phyloP scores from a whole-genome alignment of 208 protist genomes.

The Crithidia sp. region DNA sequence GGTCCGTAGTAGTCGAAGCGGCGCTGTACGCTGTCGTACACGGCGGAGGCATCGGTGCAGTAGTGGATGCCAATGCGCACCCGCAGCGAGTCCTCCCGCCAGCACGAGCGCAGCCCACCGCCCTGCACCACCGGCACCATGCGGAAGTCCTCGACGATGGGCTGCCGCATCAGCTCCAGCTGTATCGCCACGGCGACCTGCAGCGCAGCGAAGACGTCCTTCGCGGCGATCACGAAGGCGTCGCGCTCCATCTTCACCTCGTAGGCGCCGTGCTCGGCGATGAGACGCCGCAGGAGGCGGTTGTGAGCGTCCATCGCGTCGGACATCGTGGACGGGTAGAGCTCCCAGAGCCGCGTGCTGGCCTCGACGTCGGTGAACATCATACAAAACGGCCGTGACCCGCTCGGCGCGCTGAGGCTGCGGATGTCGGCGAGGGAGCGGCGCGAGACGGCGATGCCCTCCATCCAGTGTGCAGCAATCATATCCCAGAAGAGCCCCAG shows the following conservation, averaged over 20 bases:
- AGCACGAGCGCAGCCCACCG: slow-evolving; percentile 26
- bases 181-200: slow-evolving; percentile 13
- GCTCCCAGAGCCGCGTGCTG: slow-evolving; percentile 60
- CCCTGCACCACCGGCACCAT: slow-evolving; percentile 44
- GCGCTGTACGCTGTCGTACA: slow-evolving; percentile 47
- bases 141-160: slow-evolving; percentile 9
- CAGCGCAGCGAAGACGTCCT: background rate
- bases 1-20: slow-evolving; percentile 83
- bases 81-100: slow-evolving; percentile 34
- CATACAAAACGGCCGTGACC: slow-evolving; percentile 26
- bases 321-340: slow-evolving; percentile 43
- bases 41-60: slow-evolving; percentile 39
- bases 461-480: slow-evolving; percentile 2
- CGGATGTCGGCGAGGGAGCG: background rate
- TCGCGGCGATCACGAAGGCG: slow-evolving; percentile 62
- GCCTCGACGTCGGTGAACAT: slow-evolving; percentile 68
- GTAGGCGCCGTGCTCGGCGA: slow-evolving; percentile 47
- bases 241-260: slow-evolving; percentile 73
- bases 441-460: background rate
- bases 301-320: slow-evolving; percentile 44
- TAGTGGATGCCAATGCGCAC: slow-evolving; percentile 51
- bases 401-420: slow-evolving; percentile 6
- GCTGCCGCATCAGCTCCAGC: slow-evolving; percentile 14
- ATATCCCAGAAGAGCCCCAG: slow-evolving; percentile 16
- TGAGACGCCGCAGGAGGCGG: slow-evolving; percentile 44